Evolutionary conservation across 1,284 basidiomycete genomes (phyloP), one percentile per base, ranked within the genome.

Genomic region (Phenoliferia sp.): DNA sequence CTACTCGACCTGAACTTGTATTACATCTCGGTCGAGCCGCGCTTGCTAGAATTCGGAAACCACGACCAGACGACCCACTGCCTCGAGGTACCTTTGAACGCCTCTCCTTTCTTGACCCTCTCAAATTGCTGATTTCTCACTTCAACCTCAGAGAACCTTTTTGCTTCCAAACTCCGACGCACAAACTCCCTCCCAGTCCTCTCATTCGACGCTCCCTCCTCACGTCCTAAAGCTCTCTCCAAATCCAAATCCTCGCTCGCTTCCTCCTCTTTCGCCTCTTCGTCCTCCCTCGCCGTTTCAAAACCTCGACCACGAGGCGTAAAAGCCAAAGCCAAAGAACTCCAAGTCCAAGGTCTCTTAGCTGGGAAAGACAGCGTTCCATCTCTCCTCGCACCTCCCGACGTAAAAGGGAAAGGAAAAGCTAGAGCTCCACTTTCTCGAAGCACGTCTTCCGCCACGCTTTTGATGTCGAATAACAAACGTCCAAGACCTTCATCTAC

Each of bases 21-120:
- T 59, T 73, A 0, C 54, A 69, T 5, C 67, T 73, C 59, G 71
- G 69, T 1, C 63, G 69, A 22, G 65, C 64, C 2, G 33, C 61
- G 6, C 56, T 60, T 7, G 32, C 57, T 0, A 50, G 35, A 1
- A 33, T 44, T 19, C 35, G 67, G 3, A 59, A 62, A 56, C 71
- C 71, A 9, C 67, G 71, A 4, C 71, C 71, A 2, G 71, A 73
- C 31, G 71, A 73, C 33, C 71, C 71, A 0, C 50, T 68, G 28
- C 71, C 69, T 36, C 69, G 71, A 64, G 71, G 71, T 73, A 4
- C 28, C 10, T 33, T 5, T 15, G 17, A 26, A 1, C 56, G 19
- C 17, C 29, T 1, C 19, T 31, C 34, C 35, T 10, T n/a, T 16
- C 28, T 1, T 15, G 5, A 3, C 9, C 2, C 4, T 17, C 22